Evolutionary conservation across 2,329 filamentous ascomycete species (phyloP).

Genomic region (Teratosphaeria nubilosa): DNA sequence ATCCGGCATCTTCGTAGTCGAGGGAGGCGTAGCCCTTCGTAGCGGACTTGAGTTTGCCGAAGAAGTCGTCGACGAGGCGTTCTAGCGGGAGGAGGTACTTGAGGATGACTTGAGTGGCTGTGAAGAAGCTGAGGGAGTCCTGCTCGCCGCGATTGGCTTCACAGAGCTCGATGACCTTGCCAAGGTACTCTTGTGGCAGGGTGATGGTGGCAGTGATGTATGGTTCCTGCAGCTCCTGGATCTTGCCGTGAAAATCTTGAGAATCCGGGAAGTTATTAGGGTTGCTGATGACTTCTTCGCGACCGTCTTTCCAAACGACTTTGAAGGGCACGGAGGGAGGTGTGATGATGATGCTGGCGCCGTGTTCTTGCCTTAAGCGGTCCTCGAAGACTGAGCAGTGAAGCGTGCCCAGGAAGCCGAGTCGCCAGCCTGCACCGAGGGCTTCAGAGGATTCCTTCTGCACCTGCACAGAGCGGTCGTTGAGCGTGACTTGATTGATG

Average conservation of each 20-base stretch:
- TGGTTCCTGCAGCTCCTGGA: constrained; percentile 57
- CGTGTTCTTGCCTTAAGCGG: constrained; percentile 85
- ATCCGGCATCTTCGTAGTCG: constrained; percentile 93
- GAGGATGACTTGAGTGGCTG: constrained; percentile 81
- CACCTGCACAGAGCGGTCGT: constrained; percentile 87
- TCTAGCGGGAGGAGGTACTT: constrained; percentile 84
- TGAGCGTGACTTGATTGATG: constrained; percentile 85
- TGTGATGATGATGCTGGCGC: constrained; percentile 90
- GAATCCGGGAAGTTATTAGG: constrained; percentile 80
- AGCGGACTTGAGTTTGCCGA: constrained; percentile 85
- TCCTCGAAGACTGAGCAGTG: constrained; percentile 99
- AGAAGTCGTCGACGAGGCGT: constrained; percentile 91
- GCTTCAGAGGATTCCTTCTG: constrained; percentile 93
- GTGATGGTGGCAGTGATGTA: constrained; percentile 80
- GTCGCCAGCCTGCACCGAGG: constrained; percentile 81
- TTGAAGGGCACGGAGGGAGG: constrained; percentile 91
- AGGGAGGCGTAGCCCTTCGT: constrained; percentile 94
- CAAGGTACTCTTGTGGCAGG: constrained; percentile 85
- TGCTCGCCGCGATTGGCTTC: constrained; percentile 83
- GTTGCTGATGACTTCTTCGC: constrained; percentile 69
- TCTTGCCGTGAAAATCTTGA: constrained; percentile 44
- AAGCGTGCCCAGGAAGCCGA: constrained; percentile 91
- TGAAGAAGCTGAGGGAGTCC: constrained; percentile 82
- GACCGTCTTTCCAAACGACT: constrained; percentile 68
- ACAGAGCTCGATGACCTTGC: constrained; percentile 89